Percentiles rank a stretch among this genome's conserved stretches.
Evolutionary conservation across 148 eudicot species (phyloP).

Genomic region (Dianthus caryophyllus): DNA sequence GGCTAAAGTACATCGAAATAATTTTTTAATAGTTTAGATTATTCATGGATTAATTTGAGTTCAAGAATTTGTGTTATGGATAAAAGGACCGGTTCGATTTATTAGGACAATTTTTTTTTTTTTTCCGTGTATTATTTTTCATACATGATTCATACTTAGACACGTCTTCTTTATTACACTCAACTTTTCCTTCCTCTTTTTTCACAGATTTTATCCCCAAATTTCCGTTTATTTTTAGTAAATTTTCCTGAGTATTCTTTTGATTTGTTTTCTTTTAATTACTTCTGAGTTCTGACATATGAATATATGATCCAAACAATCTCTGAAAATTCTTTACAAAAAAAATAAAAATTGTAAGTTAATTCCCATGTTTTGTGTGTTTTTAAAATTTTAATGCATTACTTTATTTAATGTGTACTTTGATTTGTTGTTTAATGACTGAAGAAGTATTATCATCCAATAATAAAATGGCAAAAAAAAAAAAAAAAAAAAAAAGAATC

Average conservation of each 20-base stretch:
- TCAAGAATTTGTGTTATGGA: too few species aligned
- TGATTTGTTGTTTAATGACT: slow-evolving; percentile 12
- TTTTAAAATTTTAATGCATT: slow-evolving; percentile 7
- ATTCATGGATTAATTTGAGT: too few species aligned
- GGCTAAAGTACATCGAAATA: too few species aligned
- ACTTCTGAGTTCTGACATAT: background rate
- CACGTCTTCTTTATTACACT: slow-evolving; percentile 21
- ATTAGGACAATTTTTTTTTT: background rate
- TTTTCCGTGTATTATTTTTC: background rate
- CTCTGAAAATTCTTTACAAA: background rate
- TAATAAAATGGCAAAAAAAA: background rate
- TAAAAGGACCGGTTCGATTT: too few species aligned
- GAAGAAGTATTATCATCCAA: too few species aligned
- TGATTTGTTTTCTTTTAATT: background rate
- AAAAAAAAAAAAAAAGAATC: background rate
- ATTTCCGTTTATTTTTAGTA: too few species aligned
- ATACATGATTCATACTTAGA: slow-evolving; percentile 31
- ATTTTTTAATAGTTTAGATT: too few species aligned
- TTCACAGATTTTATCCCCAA: background rate
- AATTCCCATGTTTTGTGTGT: background rate
- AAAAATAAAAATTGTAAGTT: slow-evolving; percentile 16
- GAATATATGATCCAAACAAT: slow-evolving; percentile 1
- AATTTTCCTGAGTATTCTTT: too few species aligned
- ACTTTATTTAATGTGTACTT: background rate
- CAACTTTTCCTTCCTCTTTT: background rate